Conservation (phyloP, 805 yeast genomes). For the Cyberlindnera samutprakarnensis region DNA sequence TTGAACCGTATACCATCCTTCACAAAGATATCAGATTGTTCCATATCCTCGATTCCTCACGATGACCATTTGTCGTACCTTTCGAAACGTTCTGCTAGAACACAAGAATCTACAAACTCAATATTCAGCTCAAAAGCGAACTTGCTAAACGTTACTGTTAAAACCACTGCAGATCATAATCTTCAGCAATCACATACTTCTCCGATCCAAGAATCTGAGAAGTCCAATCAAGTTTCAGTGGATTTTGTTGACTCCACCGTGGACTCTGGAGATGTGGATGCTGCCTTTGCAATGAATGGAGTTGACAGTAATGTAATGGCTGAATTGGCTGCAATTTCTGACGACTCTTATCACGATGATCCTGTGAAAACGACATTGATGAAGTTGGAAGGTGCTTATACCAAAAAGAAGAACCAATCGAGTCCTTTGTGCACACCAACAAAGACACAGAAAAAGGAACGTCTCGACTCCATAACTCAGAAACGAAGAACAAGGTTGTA, state of each 20-base stretch:
- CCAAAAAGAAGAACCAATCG: slow-evolving; percentile 7
- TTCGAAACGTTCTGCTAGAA: slow-evolving; percentile 15
- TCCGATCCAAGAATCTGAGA: neutral
- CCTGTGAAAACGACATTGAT: slow-evolving; percentile 68
- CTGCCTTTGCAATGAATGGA: slow-evolving; percentile 33
- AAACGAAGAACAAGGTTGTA: slow-evolving; percentile 31
- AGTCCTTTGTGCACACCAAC: slow-evolving; percentile 9
- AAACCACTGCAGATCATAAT: slow-evolving; percentile 1
- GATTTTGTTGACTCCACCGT: slow-evolving; percentile 3
- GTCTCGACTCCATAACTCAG: slow-evolving; percentile 24
- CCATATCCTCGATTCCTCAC: slow-evolving; percentile 4
- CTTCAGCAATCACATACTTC: neutral
- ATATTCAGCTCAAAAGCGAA: slow-evolving; percentile 14
- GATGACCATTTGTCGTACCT: slow-evolving; percentile 16
- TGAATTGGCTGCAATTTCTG: slow-evolving; percentile 79
- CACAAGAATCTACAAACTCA: slow-evolving; percentile 14
- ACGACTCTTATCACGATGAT: slow-evolving; percentile 57
- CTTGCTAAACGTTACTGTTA: slow-evolving; percentile 12
- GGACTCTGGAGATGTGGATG: slow-evolving; percentile 13
- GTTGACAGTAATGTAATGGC: slow-evolving; percentile 53
- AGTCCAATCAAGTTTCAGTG: neutral
- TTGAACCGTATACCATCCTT: slow-evolving; percentile 17
- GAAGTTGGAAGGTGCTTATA: slow-evolving; percentile 68
- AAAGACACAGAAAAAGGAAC: slow-evolving; percentile 15
- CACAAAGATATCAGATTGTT: slow-evolving; percentile 16